Percentiles rank a stretch among this genome's conserved stretches.
phyloP scores from a whole-genome alignment of 495 filamentous ascomycete genomes.

The Hypoxylon perforatum region DNA sequence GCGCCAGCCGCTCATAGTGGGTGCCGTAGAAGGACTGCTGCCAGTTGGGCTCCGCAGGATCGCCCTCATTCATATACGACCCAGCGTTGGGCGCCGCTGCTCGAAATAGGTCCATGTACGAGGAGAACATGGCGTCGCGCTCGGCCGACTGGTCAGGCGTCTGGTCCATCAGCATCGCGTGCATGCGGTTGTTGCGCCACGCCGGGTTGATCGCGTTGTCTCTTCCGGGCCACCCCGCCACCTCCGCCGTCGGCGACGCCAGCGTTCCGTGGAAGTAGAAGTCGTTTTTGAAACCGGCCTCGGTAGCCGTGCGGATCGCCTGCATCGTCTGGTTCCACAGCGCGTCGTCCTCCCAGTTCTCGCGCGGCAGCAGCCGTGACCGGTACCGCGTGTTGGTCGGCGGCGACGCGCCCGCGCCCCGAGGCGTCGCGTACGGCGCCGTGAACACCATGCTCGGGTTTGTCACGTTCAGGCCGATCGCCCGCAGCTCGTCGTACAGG shows the following conservation, averaged over 20 bases:
- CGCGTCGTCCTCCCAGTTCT: constrained; percentile 54
- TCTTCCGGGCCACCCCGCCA: constrained; percentile 53
- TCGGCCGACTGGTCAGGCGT: constrained; percentile 41
- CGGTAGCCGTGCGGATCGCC: constrained; percentile 62
- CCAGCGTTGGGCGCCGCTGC: constrained; percentile 53
- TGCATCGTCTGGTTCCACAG: constrained; percentile 59
- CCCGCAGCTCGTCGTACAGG: constrained; percentile 44
- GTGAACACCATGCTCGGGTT: constrained; percentile 35
- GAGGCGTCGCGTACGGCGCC: constrained; percentile 25
- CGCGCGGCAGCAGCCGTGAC: constrained; percentile 64
- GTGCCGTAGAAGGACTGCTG: constrained; percentile 67
- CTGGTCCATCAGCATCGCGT: constrained; percentile 58
- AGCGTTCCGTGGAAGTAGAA: constrained; percentile 61
- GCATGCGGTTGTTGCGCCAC: constrained; percentile 64
- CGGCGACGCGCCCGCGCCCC: constrained; percentile 46
- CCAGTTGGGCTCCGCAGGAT: constrained; percentile 68
- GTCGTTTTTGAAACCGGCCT: constrained; percentile 52
- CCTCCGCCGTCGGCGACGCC: constrained; percentile 41
- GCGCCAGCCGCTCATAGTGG: constrained; percentile 62
- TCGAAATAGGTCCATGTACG: constrained; percentile 46
- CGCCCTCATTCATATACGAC: constrained; percentile 61
- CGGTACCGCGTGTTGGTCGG: constrained; percentile 45
- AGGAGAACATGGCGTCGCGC: constrained; percentile 36
- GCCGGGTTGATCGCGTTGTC: constrained; percentile 65
- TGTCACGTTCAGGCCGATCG: constrained; percentile 46